phyloP scores from a whole-genome alignment of 257 asterid species.

The Vinca minor region DNA sequence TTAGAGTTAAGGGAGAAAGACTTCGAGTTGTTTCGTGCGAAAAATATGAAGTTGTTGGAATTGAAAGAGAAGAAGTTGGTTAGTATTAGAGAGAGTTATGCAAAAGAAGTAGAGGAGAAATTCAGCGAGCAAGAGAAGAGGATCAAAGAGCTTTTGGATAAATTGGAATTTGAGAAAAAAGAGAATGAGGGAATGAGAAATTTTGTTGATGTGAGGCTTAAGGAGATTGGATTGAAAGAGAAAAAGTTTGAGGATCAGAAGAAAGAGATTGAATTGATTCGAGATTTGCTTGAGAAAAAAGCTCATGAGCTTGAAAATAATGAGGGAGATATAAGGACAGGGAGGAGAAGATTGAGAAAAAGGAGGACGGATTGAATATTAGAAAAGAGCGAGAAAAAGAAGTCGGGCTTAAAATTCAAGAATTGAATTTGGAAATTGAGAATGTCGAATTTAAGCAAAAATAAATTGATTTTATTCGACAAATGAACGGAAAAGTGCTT shows the following conservation, averaged over 20 bases:
- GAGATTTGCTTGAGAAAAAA: conserved; percentile 21
- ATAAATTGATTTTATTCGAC: conserved; percentile 17
- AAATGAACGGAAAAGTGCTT: conserved; percentile 10
- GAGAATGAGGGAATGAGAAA: not conserved
- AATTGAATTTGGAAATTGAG: not conserved
- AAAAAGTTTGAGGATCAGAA: conserved; percentile 17
- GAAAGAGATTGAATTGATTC: conserved; percentile 4
- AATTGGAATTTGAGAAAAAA: conserved; percentile 2
- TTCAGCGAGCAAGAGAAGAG: conserved; percentile 14
- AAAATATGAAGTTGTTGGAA: not conserved
- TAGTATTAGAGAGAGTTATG: conserved; percentile 2
- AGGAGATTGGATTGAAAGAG: conserved; percentile 6
- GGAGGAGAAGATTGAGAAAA: conserved; percentile 15
- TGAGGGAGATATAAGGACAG: conserved; percentile 12
- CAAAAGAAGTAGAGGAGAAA: conserved; percentile 15
- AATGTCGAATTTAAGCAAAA: conserved; percentile 24
- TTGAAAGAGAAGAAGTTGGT: conserved; percentile 1
- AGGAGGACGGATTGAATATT: conserved; percentile 13
- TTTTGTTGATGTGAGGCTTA: conserved; percentile 3
- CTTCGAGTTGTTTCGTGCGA: not conserved
- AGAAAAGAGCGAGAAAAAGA: conserved; percentile 15
- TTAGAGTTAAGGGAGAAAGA: conserved; percentile 15
- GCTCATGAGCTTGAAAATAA: conserved; percentile 21
- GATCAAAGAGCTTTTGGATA: conserved; percentile 1
- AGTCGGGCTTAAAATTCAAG: not conserved